Evolutionary conservation across 345 rosid species (phyloP), one percentile per base, ranked within the genome.

Genomic region (Salix suchowensis): DNA sequence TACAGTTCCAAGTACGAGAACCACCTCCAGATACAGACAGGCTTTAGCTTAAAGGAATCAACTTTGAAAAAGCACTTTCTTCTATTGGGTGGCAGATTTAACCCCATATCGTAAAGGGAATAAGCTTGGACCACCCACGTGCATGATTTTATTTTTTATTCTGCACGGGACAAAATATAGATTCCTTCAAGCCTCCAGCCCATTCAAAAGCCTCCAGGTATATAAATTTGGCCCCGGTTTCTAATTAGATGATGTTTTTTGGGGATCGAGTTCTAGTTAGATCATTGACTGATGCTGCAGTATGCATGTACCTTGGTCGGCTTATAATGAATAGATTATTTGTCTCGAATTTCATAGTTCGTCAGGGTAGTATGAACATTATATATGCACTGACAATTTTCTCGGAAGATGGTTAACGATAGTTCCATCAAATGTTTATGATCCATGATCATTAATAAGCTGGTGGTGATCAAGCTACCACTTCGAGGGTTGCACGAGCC

Each of bases 111-210:
- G 66, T 34, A 30, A 66, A 24, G 48, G 34, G n/a, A 11, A 2
- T 8, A 50, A 48, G 10, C 16, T 52, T 32, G 78, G 37, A 65
- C 76, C 70, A 71, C 79, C 65, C 66, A 39, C 76, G 66, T 72
- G 61, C 32, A 65, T 66, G 12, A 9, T 4, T 39, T 15, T 26
- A 71, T 42, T 42, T 65, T 19, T 61, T 70, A 18, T 50, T 50
- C n/a, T 36, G 70, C 64, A 34, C 2, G 16, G 68, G 83, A 82
- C 85, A 72, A 77, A 44, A 9, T 46, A 24, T 72, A 71, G 61
- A 74, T 79, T 30, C 74, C 62, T 30, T 50, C 74, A 46, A 16
- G 48, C 68, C 68, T 1, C 11, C 46, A 4, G 32, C 23, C 62
- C 28, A 1, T 18, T 15, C 1, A 39, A 68, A 23, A 1, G 1